Evolutionary conservation across 1,284 basidiomycete species (phyloP).

Genomic region (Irpex rosettiformis): DNA sequence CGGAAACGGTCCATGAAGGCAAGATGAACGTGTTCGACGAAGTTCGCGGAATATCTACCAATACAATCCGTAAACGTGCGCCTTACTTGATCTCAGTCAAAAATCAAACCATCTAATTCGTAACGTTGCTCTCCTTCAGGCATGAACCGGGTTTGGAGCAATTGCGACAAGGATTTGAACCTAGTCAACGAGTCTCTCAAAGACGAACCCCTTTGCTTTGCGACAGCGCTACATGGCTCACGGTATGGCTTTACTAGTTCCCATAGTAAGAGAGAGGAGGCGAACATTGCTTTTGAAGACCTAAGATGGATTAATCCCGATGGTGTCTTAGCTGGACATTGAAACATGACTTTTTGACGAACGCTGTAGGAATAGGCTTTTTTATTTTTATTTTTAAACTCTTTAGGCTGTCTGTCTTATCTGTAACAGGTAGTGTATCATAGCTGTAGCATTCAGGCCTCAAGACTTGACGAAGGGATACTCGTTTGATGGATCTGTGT

Average conservation of each 20-base stretch:
- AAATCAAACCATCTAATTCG: neutral
- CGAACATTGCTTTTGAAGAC: slow-evolving; percentile 12
- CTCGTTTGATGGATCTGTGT: no score
- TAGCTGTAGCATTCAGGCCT: neutral
- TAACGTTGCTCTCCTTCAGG: neutral
- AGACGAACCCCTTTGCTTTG: slow-evolving; percentile 2
- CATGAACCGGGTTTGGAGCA: neutral
- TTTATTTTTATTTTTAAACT: neutral
- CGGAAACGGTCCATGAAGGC: slow-evolving; percentile 19
- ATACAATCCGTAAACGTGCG: slow-evolving; percentile 5
- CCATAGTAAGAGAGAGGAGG: neutral
- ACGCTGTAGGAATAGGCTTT: neutral
- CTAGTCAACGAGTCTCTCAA: slow-evolving; percentile 4
- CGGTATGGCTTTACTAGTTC: slow-evolving; percentile 5
- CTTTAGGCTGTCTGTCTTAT: neutral
- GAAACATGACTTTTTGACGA: neutral
- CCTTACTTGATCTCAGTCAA: neutral
- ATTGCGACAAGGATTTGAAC: neutral
- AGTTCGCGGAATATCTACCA: neutral
- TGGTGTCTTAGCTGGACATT: slow-evolving; percentile 14
- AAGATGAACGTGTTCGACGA: slow-evolving; percentile 10
- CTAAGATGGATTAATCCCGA: slow-evolving; percentile 27
- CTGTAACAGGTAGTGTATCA: neutral
- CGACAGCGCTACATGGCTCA: neutral
- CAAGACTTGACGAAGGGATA: no score